These are phyloP conservation scores for Lobosporangium transversale DNA, from an alignment of 192 early-diverging fungal genomes.

Conservation along the genomic window DNA sequence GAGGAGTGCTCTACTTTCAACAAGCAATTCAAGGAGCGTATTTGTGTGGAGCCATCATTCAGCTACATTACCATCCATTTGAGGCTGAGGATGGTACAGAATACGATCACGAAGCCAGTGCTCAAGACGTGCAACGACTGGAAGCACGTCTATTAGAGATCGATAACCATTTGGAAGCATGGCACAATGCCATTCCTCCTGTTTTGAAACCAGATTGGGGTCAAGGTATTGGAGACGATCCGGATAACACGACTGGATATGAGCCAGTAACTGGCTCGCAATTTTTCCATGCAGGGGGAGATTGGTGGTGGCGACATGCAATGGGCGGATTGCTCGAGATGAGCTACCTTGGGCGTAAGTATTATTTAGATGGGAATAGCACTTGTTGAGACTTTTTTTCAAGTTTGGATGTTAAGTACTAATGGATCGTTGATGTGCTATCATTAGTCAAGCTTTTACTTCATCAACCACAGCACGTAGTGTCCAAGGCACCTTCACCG, in stretches of 20 bases:
- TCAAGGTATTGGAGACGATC: constrained; percentile 10
- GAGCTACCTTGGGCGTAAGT: constrained; percentile 45
- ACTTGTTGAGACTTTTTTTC: too few species aligned
- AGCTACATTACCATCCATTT: constrained; percentile 48
- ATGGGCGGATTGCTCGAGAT: constrained; percentile 37
- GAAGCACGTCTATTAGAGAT: constrained; percentile 34
- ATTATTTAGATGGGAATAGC: not conserved
- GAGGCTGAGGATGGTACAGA: constrained; percentile 51
- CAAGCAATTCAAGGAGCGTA: constrained; percentile 41
- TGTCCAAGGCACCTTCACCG: constrained; percentile 28
- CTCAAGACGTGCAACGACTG: constrained; percentile 29
- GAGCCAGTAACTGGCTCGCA: constrained; percentile 24
- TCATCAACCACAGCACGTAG: constrained; percentile 44
- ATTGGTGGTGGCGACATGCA: constrained; percentile 52
- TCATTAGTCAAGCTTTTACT: constrained; percentile 36
- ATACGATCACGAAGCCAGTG: constrained; percentile 34
- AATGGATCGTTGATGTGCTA: too few species aligned
- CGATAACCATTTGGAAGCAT: constrained; percentile 40
- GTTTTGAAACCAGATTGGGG: constrained; percentile 38
- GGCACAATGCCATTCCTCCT: constrained; percentile 21
- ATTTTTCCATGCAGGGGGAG: constrained; percentile 46
- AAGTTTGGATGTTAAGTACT: too few species aligned
- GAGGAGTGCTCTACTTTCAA: constrained; percentile 25
- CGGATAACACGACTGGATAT: constrained; percentile 17
- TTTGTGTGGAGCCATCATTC: constrained; percentile 39